Base-by-base conservation (phyloP, 192 early-diverging fungal genomes). In the Dimargaris xerosporica region DNA sequence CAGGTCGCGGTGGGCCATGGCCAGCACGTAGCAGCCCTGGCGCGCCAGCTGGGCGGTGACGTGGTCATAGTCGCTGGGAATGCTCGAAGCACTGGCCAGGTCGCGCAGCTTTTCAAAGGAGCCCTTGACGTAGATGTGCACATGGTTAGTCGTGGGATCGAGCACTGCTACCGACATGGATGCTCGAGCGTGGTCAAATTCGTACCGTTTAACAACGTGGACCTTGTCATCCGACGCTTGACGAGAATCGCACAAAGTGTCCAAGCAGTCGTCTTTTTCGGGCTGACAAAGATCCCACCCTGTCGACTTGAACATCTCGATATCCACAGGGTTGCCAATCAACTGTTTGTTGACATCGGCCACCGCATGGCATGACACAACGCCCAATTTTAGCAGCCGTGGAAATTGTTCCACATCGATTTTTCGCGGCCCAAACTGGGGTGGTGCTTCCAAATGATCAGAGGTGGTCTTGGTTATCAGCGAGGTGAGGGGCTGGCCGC, bases 11-110 rank as follows among this genome's bases (percentile, higher is more conserved):
- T 79, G 72, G 34, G 85, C 85, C 28, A 89, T 65, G 5, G 81
- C 79, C 44, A 91, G 69, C 42, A 89, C 87, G 64, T 91, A 91
- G 69, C 84, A 81, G 15, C 89, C 89, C 34, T 84, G 69, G 17
- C 72, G 70, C 9, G 89, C 86, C 42, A 84, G 73, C n/a, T 69
- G 62, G 60, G 66, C 66, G 46, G 84, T 78, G 9, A 69, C 68
- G 3, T 12, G 28, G 54, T 82, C 77, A 59, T 82, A 87, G 61
- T 80, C 75, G 30, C 64, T 7, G 89, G 89, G 17, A 85, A 45
- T 0, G 72, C 15, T 54, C 55, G n/a, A 73, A 69, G 30, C 44
- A 45, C 69, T 67, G 66, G 66, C 68, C 42, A 84, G 65, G 34
- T 82, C 79, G 61, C 77, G 76, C 46, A 90, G 70, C 67, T 81